These are phyloP conservation scores for Ogataea henricii DNA, from an alignment of 805 yeast species.

Conservation along the genomic window DNA sequence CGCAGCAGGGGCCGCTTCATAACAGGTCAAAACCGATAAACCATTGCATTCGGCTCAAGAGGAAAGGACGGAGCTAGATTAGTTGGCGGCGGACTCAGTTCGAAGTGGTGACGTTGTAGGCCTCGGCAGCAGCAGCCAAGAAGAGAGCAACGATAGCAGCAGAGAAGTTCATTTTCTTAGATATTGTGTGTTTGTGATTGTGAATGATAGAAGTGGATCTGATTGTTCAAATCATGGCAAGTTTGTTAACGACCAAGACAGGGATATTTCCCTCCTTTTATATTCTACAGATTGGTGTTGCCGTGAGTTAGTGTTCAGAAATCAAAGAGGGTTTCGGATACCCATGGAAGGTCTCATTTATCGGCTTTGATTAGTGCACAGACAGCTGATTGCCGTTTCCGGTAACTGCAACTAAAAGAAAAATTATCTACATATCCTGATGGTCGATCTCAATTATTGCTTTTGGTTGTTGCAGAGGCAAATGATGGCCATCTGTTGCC, in stretches of 20 bases:
- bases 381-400: background rate
- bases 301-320: no score
- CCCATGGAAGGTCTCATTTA: background rate
- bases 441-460: background rate
- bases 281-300: no score
- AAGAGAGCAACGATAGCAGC: constrained; percentile 14
- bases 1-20: constrained; percentile 26
- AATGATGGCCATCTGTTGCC: no score
- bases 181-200: background rate
- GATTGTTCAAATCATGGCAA: no score
- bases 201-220: background rate
- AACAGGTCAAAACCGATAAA: constrained; percentile 22
- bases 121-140: constrained; percentile 20
- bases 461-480: no score
- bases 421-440: background rate
- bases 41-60: no score
- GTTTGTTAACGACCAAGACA: no score
- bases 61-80: no score
- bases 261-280: no score
- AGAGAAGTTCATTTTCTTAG: constrained; percentile 17
- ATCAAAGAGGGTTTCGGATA: no score
- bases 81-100: constrained; percentile 22
- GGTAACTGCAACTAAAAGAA: background rate
- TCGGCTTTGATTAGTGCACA: background rate
- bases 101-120: constrained; percentile 13